Conservation (phyloP, 345 rosid genomes). For the Kandelia obovata region DNA sequence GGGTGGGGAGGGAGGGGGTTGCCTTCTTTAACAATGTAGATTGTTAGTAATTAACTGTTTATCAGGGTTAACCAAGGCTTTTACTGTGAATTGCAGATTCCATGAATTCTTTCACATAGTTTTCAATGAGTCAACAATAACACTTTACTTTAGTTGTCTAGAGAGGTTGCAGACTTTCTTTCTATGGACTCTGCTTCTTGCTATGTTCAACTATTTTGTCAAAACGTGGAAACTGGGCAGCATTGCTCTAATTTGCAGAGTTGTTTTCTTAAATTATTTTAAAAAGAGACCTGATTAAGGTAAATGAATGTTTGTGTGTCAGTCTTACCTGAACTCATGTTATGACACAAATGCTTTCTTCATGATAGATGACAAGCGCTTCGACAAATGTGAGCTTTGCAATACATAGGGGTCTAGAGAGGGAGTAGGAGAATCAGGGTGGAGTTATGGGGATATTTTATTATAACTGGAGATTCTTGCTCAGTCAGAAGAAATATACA, state of each 20-base stretch:
- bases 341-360: constrained; percentile 88
- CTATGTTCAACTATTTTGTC: background rate
- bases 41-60: too few species aligned
- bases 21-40: too few species aligned
- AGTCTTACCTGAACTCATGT: constrained; percentile 63
- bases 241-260: background rate
- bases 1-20: too few species aligned
- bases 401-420: constrained; percentile 83
- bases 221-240: background rate
- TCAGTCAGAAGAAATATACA: constrained; percentile 55
- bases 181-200: background rate
- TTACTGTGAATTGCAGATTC: too few species aligned
- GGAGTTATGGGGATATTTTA: constrained; percentile 57
- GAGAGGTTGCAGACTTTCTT: background rate
- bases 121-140: too few species aligned
- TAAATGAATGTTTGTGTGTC: constrained; percentile 52
- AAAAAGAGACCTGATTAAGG: constrained; percentile 48
- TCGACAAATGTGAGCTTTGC: constrained; percentile 90
- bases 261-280: constrained; percentile 15
- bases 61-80: too few species aligned
- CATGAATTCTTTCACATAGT: too few species aligned
- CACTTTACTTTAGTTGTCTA: too few species aligned
- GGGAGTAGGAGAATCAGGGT: constrained; percentile 86
- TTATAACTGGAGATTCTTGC: constrained; percentile 72
- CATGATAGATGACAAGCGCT: constrained; percentile 97